Conservation (phyloP, 768 basidiomycete species). For the Termitomyces sp. region DNA sequence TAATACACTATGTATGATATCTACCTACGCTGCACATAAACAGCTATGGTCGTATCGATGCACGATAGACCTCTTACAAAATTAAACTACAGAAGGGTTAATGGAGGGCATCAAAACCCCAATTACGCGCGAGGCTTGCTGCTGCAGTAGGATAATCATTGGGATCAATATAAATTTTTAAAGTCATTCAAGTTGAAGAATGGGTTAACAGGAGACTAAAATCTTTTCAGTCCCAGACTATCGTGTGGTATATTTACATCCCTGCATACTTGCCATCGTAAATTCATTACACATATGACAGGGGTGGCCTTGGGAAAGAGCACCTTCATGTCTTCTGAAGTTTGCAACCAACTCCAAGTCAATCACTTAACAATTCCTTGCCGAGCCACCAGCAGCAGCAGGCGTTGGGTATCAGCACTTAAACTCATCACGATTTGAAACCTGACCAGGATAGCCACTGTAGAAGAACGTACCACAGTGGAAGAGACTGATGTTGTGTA, state of each 20-base stretch:
- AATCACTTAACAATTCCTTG: neutral
- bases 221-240: neutral
- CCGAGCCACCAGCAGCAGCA: neutral
- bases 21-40: too few relatives aligned
- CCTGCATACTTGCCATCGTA: neutral
- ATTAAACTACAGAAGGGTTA: too few relatives aligned
- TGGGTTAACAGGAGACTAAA: neutral
- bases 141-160: too few relatives aligned
- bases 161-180: too few relatives aligned
- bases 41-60: too few relatives aligned
- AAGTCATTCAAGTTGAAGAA: too few relatives aligned
- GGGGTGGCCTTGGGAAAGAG: neutral
- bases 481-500: neutral
- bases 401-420: neutral
- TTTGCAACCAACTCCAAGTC: neutral
- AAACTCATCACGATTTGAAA: neutral
- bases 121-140: too few relatives aligned
- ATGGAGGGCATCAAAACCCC: too few relatives aligned
- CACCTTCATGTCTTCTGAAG: neutral
- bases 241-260: neutral
- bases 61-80: too few relatives aligned
- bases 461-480: neutral
- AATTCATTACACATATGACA: neutral
- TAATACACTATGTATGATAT: too few relatives aligned
- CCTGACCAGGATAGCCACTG: neutral